Evolutionary conservation across 352 stramenopile genomes (phyloP).

Genomic region (Pythium vanterpoolii): DNA sequence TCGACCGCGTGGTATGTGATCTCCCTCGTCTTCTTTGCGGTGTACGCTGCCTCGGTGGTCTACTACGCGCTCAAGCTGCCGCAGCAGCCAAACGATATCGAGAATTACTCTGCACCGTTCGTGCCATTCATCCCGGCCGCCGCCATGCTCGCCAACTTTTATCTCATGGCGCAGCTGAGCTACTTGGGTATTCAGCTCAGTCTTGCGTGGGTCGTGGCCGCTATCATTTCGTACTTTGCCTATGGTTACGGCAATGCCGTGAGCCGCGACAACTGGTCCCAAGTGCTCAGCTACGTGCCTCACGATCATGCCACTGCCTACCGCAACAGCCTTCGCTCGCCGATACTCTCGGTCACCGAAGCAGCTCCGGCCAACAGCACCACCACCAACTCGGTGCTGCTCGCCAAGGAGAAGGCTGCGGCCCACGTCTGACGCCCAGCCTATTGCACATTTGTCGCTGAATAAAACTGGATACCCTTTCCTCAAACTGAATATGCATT

Average conservation of each 20-base stretch:
- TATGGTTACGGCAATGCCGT: conserved; percentile 71
- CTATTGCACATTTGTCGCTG: conserved; percentile 2
- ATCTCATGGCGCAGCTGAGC: conserved; percentile 57
- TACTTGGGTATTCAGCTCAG: conserved; percentile 18
- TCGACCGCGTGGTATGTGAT: conserved; percentile 32
- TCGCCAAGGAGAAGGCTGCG: conserved; percentile 32
- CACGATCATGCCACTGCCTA: conserved; percentile 26
- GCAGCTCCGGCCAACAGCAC: conserved; percentile 20
- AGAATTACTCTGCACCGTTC: conserved; percentile 55
- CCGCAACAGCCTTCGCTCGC: conserved; percentile 28
- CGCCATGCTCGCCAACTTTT: conserved; percentile 65
- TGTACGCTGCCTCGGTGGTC: conserved; percentile 28
- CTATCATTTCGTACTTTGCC: conserved; percentile 67
- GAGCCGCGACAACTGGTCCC: conserved; percentile 54
- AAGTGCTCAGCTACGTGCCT: conserved; percentile 48
- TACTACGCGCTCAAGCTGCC: conserved; percentile 58
- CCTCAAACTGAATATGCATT: too few species aligned
- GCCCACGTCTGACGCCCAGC: conserved; percentile 8
- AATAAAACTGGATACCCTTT: too few species aligned
- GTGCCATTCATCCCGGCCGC: conserved; percentile 63
- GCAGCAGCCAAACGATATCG: conserved; percentile 38
- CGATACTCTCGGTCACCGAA: conserved; percentile 61
- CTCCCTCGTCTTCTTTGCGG: conserved; percentile 45
- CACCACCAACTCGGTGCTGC: conserved; percentile 16
- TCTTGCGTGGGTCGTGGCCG: conserved; percentile 45